These are phyloP conservation scores for Podaxis sp. DNA, from an alignment of 768 basidiomycete species.

Conservation along the genomic window DNA sequence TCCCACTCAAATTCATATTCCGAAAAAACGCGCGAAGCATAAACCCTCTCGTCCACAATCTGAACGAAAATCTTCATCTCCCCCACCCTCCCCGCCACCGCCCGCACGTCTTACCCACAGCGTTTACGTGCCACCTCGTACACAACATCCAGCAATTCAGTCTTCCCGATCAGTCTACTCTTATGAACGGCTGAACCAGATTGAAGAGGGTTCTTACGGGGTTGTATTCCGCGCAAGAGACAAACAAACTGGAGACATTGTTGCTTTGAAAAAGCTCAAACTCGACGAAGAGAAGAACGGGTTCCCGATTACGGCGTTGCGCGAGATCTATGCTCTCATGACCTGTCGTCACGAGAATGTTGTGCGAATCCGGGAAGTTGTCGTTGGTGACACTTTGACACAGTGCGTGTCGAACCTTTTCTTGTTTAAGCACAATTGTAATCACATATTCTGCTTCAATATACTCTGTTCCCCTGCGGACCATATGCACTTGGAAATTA, in stretches of 20 bases:
- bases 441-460: slow-evolving; percentile 24
- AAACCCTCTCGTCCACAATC: slow-evolving; percentile 30
- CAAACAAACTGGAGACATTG: slow-evolving; percentile 92
- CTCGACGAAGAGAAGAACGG: slow-evolving; percentile 98
- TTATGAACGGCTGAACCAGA: slow-evolving; percentile 94
- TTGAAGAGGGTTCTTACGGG: slow-evolving; percentile 98
- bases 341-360: slow-evolving; percentile 93
- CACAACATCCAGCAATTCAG: slow-evolving; percentile 72
- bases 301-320: slow-evolving; percentile 94
- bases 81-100: slow-evolving; percentile 20
- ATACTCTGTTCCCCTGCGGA: slow-evolving; percentile 13
- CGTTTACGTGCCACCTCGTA: slow-evolving; percentile 72
- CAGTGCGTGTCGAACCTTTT: slow-evolving; percentile 71
- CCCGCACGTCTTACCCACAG: slow-evolving; percentile 46
- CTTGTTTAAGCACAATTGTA: slow-evolving; percentile 23
- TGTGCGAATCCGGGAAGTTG: slow-evolving; percentile 94
- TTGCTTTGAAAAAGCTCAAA: slow-evolving; percentile 97
- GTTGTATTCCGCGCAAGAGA: slow-evolving; percentile 96
- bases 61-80: slow-evolving; percentile 18
- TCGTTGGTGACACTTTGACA: slow-evolving; percentile 97
- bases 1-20: slow-evolving; percentile 36
- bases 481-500: slow-evolving; percentile 3
- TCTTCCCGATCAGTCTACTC: slow-evolving; percentile 92
- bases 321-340: slow-evolving; percentile 98
- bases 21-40: slow-evolving; percentile 57